Evolutionary conservation across 1,139 yeast species (phyloP).

Genomic region (Arxiozyma bovina): DNA sequence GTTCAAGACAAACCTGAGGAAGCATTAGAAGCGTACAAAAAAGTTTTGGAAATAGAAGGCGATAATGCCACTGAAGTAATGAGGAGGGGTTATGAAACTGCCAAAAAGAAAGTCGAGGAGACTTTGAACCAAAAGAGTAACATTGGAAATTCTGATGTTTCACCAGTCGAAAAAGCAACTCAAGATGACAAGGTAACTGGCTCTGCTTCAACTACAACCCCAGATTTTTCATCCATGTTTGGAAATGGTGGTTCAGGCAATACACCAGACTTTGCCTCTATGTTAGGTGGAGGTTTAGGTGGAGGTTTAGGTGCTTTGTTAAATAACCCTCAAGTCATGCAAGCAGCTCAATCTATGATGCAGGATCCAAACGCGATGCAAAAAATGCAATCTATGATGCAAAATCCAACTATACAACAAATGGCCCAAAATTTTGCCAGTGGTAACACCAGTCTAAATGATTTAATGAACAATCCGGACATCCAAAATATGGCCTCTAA

Average conservation of each 20-base stretch:
- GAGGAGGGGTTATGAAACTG: constrained; percentile 90
- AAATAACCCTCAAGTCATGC: constrained; percentile 85
- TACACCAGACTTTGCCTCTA: constrained; percentile 57
- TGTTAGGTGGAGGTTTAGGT: constrained; percentile 40
- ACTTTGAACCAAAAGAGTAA: constrained; percentile 24
- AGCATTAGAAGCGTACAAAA: constrained; percentile 81
- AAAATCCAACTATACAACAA: constrained; percentile 66
- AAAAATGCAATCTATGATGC: constrained; percentile 63
- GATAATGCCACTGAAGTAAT: constrained; percentile 77
- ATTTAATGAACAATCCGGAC: constrained; percentile 74
- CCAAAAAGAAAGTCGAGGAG: constrained; percentile 74
- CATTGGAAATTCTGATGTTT: constrained; percentile 24
- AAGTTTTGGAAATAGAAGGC: constrained; percentile 83
- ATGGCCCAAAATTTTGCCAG: constrained; percentile 66
- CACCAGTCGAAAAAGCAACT: constrained; percentile 33
- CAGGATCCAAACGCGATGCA: constrained; percentile 73
- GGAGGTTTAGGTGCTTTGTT: constrained; percentile 59
- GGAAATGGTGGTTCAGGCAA: constrained; percentile 45
- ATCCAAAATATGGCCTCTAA: constrained; percentile 56
- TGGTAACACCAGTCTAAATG: constrained; percentile 48
- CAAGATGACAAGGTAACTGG: constrained; percentile 28
- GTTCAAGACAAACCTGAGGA: constrained; percentile 86
- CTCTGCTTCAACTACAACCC: constrained; percentile 27
- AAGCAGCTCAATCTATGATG: constrained; percentile 92
- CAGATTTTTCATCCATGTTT: constrained; percentile 58